Evolutionary conservation across 345 rosid species (phyloP).

Genomic region (Bruguiera parviflora): DNA sequence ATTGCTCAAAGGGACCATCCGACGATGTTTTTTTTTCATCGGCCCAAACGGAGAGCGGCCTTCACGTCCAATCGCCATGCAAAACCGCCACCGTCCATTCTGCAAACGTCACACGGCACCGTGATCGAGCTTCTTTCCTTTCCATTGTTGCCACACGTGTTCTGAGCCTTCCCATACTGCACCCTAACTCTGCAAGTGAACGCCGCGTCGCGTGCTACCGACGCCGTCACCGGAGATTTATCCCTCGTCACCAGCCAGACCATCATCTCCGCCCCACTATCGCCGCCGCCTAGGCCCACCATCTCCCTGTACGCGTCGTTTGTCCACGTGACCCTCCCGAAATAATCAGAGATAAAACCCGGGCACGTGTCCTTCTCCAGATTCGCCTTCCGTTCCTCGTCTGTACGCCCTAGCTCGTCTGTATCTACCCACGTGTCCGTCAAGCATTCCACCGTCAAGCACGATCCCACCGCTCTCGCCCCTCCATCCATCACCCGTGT

Average conservation of each 20-base stretch:
- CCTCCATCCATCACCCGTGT: constrained; percentile 18
- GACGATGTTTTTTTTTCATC: constrained; percentile 11
- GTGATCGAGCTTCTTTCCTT: constrained; percentile 51
- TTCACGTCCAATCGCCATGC: constrained; percentile 86
- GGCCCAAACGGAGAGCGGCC: constrained; percentile 66
- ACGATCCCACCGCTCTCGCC: constrained; percentile 35
- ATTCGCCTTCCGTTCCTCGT: constrained; percentile 48
- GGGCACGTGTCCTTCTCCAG: constrained; percentile 78
- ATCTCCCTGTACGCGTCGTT: constrained; percentile 60
- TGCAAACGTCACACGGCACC: constrained; percentile 85
- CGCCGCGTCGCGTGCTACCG: constrained; percentile 34
- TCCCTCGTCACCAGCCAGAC: constrained; percentile 70
- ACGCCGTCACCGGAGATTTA: constrained; percentile 19
- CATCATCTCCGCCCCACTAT: constrained; percentile 28
- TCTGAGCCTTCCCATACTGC: constrained; percentile 29
- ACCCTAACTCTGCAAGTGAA: constrained; percentile 72
- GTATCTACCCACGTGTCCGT: constrained; percentile 61
- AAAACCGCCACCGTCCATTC: constrained; percentile 68
- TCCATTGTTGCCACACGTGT: constrained; percentile 31
- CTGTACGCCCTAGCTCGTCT: constrained; percentile 51
- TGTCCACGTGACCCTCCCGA: constrained; percentile 68
- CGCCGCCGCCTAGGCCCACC: constrained; percentile 37
- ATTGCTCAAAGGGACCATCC: not conserved
- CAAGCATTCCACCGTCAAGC: constrained; percentile 73
- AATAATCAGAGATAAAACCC: constrained; percentile 62